A percentile compares a stretch with the other conserved stretches of the same genome.
phyloP scores from a whole-genome alignment of 352 stramenopile genomes.

The Pythium phragmiticola region DNA sequence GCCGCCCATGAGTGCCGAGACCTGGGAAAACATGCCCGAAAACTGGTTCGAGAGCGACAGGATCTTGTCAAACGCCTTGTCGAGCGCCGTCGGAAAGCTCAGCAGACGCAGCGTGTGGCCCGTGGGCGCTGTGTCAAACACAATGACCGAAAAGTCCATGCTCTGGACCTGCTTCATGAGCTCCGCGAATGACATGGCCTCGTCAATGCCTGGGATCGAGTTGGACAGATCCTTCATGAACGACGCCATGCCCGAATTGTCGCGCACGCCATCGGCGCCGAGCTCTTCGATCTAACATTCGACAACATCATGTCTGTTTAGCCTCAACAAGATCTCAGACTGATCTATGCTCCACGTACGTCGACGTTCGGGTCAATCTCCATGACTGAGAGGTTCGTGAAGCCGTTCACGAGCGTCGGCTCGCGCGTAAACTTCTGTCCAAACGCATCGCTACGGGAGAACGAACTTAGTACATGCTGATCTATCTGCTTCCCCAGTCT shows the following conservation, averaged over 20 bases:
- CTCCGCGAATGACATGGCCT: conserved; percentile 99
- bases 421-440: conserved; percentile 99
- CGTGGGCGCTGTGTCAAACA: conserved; percentile 98
- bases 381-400: conserved; percentile 98
- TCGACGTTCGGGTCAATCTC: conserved; percentile 96
- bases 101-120: conserved; percentile 97
- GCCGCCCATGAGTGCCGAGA: conserved; percentile 76
- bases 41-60: conserved; percentile 95
- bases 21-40: conserved; percentile 84
- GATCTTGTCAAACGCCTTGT: conserved; percentile 98
- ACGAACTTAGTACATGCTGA: neutral
- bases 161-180: conserved; percentile 98
- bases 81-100: conserved; percentile 97
- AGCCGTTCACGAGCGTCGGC: conserved; percentile 96
- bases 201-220: conserved; percentile 98
- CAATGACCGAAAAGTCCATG: conserved; percentile 98
- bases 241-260: conserved; percentile 89
- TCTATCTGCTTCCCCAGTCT: neutral
- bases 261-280: conserved; percentile 75
- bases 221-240: conserved; percentile 98
- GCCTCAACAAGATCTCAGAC: neutral
- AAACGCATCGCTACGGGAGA: conserved; percentile 92
- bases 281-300: conserved; percentile 72
- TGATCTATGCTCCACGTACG: conserved; percentile 31
- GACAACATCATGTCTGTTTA: neutral